A percentile compares a stretch with the other conserved stretches of the same genome.
phyloP scores from a whole-genome alignment of 768 basidiomycete species.

The Trametes coccinea region DNA sequence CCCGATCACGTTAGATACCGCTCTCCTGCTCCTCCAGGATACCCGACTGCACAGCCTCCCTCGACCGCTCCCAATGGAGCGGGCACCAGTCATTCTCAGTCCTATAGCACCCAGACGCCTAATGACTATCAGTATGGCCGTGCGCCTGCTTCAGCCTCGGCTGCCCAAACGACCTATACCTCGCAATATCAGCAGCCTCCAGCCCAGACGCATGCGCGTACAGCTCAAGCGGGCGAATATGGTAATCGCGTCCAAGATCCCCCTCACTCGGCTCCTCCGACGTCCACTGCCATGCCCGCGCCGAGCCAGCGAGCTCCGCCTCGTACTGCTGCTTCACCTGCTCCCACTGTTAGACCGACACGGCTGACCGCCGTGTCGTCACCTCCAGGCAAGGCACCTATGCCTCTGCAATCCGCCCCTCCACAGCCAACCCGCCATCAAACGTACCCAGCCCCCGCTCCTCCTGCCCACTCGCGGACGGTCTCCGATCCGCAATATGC shows the following conservation, averaged over 20 bases:
- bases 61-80: slow-evolving; percentile 9
- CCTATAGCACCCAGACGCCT: slow-evolving; percentile 16
- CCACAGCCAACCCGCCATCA: slow-evolving; percentile 23
- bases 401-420: slow-evolving; percentile 14
- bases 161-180: neutral
- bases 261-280: slow-evolving; percentile 2
- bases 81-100: slow-evolving; percentile 11
- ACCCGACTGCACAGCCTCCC: slow-evolving; percentile 16
- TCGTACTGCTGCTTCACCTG: slow-evolving; percentile 29
- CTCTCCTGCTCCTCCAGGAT: slow-evolving; percentile 23
- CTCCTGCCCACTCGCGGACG: slow-evolving; percentile 22
- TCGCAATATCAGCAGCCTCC: neutral
- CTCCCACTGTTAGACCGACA: slow-evolving; percentile 20
- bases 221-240: slow-evolving; percentile 12
- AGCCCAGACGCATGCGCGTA: slow-evolving; percentile 1
- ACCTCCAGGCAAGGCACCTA: slow-evolving; percentile 16
- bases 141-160: neutral
- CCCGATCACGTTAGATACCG: slow-evolving; percentile 32
- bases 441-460: slow-evolving; percentile 19
- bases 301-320: slow-evolving; percentile 24
- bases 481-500: slow-evolving; percentile 30
- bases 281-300: neutral
- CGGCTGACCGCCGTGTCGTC: slow-evolving; percentile 20
- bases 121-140: slow-evolving; percentile 12
- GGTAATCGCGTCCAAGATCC: slow-evolving; percentile 14